A percentile compares a stretch with the other conserved stretches of the same genome.
Conservation (phyloP, 192 early-diverging fungal species). For the Polychytrium aggregatum region DNA sequence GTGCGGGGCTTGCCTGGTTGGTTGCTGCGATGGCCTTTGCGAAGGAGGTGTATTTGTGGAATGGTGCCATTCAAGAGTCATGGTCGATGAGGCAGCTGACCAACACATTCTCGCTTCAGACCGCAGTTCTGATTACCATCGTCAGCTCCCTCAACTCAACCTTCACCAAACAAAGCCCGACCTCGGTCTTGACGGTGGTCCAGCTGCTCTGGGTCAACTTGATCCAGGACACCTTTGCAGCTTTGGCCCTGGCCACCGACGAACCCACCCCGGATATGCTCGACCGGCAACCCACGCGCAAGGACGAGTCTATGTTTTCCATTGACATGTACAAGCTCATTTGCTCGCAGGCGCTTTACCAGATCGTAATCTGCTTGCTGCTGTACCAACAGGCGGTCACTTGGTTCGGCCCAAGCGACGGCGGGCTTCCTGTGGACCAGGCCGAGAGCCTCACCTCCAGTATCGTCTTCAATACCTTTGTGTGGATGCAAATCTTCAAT, state of each 20-base stretch:
- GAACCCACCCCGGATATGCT: slow-evolving; percentile 79
- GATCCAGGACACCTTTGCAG: slow-evolving; percentile 90
- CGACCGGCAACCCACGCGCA: slow-evolving; percentile 62
- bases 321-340: slow-evolving; percentile 90
- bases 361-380: slow-evolving; percentile 62
- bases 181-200: slow-evolving; percentile 73
- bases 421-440: no score
- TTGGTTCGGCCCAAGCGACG: slow-evolving; percentile 1
- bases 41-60: no score
- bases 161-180: slow-evolving; percentile 41
- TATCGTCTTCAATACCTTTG: slow-evolving; percentile 88
- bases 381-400: slow-evolving; percentile 10
- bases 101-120: not conserved
- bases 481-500: slow-evolving; percentile 92
- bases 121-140: slow-evolving; percentile 21
- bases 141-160: slow-evolving; percentile 21
- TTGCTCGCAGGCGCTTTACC: slow-evolving; percentile 79
- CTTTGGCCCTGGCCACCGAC: slow-evolving; percentile 87
- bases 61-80: no score
- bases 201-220: slow-evolving; percentile 93
- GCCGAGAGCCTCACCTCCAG: slow-evolving; percentile 18
- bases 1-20: no score
- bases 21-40: no score
- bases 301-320: slow-evolving; percentile 67
- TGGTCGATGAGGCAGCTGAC: no score